phyloP scores from a whole-genome alignment of 768 basidiomycete genomes.

The Amanita pallidorosea region DNA sequence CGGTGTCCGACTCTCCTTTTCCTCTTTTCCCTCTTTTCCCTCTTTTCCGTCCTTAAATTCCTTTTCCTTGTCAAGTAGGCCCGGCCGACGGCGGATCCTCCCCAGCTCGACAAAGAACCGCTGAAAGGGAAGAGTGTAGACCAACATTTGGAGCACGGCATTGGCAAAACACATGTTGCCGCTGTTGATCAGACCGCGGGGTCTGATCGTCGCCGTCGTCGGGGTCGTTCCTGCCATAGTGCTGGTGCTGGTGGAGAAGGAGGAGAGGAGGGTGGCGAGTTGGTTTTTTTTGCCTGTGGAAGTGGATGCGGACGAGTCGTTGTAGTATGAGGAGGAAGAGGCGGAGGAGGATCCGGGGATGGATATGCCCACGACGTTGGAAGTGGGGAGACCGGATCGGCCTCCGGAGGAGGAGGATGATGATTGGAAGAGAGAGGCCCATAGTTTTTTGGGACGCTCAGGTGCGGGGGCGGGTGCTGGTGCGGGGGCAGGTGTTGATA shows the following conservation, averaged over 20 bases:
- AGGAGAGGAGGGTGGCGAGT: too few relatives aligned
- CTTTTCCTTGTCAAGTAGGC: too few relatives aligned
- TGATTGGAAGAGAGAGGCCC: conserved; percentile 61
- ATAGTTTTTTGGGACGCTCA: conserved; percentile 45
- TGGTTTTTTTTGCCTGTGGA: too few relatives aligned
- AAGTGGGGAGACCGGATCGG: conserved; percentile 48
- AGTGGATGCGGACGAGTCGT: too few relatives aligned
- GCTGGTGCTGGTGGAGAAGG: too few relatives aligned
- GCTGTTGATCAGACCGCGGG: conserved; percentile 83
- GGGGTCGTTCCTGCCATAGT: not conserved
- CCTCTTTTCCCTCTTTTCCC: conserved; percentile 12
- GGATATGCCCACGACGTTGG: conserved; percentile 65
- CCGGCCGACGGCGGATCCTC: conserved; percentile 17
- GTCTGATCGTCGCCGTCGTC: conserved; percentile 28
- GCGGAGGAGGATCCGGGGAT: conserved; percentile 36
- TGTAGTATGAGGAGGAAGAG: conserved; percentile 9
- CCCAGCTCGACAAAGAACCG: conserved; percentile 66
- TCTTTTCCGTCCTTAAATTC: conserved; percentile 13
- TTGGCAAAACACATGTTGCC: conserved; percentile 99
- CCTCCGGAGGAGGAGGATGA: conserved; percentile 10
- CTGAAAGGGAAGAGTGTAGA: conserved; percentile 85
- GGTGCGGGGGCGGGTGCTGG: conserved; percentile 17
- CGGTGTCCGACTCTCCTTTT: conserved; percentile 26
- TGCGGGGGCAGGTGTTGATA: conserved; percentile 7
- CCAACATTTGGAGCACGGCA: conserved; percentile 80